Conservation (phyloP, 305 asterid species). For the Andrographis paniculata region DNA sequence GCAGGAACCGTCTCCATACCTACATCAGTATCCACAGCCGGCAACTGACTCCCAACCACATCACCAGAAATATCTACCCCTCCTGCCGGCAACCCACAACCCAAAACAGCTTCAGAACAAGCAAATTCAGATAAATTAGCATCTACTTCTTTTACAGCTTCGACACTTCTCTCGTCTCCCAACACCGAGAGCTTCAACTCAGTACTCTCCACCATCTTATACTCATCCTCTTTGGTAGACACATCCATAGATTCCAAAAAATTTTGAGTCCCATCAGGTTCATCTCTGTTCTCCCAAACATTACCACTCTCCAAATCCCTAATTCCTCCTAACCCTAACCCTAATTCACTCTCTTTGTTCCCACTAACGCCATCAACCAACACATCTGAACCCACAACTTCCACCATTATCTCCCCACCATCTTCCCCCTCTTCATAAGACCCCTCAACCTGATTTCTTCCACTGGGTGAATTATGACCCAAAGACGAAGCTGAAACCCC, state of each 20-base stretch:
- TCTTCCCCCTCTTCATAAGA: background rate
- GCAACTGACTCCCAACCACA: constrained; percentile 27
- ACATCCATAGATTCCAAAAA: constrained; percentile 12
- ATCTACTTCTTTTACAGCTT: constrained; percentile 22
- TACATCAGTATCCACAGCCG: constrained; percentile 17
- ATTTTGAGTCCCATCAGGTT: background rate
- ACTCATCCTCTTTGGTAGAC: constrained; percentile 17
- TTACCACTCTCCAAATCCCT: background rate
- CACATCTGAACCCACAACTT: background rate
- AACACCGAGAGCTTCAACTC: constrained; percentile 9
- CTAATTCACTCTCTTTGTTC: background rate
- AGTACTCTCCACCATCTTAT: constrained; percentile 23
- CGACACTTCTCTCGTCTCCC: constrained; percentile 18
- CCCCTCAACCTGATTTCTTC: background rate
- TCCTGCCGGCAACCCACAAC: constrained; percentile 16
- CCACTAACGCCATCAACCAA: background rate
- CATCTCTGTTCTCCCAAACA: background rate
- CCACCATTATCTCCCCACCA: background rate
- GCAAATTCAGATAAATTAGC: constrained; percentile 18
- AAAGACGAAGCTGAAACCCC: no score
- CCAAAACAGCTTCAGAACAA: constrained; percentile 13
- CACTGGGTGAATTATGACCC: no score
- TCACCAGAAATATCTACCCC: constrained; percentile 24
- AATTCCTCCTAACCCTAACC: background rate
- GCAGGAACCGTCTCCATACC: constrained; percentile 17